Evolutionary conservation across 177 flowering plant genomes (phyloP).

Genomic region (Telopea speciosissima): DNA sequence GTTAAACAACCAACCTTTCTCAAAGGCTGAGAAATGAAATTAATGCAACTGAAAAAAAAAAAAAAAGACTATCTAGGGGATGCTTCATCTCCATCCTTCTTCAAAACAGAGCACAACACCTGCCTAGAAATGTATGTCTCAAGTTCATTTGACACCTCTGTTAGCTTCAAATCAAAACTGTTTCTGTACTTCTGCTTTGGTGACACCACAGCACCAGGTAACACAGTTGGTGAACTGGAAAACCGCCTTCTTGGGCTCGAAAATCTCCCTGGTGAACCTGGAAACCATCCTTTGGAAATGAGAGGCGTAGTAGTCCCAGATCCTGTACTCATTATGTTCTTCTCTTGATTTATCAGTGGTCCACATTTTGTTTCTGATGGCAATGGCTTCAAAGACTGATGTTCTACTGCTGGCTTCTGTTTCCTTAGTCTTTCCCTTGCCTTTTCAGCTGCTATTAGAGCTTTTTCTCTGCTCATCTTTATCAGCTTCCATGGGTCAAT

Average conservation of each 20-base stretch:
- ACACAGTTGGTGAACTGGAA: slow-evolving; percentile 50
- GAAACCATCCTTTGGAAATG: slow-evolving; percentile 31
- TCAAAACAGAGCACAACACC: slow-evolving; percentile 66
- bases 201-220: slow-evolving; percentile 29
- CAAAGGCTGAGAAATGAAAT: slow-evolving; percentile 45
- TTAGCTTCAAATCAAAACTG: slow-evolving; percentile 78
- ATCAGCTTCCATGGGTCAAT: slow-evolving; percentile 91
- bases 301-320: slow-evolving; percentile 36
- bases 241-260: slow-evolving; percentile 82
- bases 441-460: slow-evolving; percentile 72
- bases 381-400: slow-evolving; percentile 58
- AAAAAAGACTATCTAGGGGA: slow-evolving; percentile 42
- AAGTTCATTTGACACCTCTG: slow-evolving; percentile 79
- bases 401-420: slow-evolving; percentile 29
- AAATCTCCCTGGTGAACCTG: slow-evolving; percentile 44
- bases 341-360: slow-evolving; percentile 35
- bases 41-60: neutral
- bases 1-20: slow-evolving; percentile 23
- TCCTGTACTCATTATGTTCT: slow-evolving; percentile 14
- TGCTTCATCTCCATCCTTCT: slow-evolving; percentile 47
- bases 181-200: slow-evolving; percentile 66
- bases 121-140: slow-evolving; percentile 84
- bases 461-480: slow-evolving; percentile 76
- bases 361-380: slow-evolving; percentile 78
- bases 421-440: slow-evolving; percentile 65